Percentiles rank a stretch among this genome's conserved stretches.
These are phyloP conservation scores for Colletotrichum phormii DNA, from an alignment of 2,329 filamentous ascomycete genomes.

Conservation along the genomic window DNA sequence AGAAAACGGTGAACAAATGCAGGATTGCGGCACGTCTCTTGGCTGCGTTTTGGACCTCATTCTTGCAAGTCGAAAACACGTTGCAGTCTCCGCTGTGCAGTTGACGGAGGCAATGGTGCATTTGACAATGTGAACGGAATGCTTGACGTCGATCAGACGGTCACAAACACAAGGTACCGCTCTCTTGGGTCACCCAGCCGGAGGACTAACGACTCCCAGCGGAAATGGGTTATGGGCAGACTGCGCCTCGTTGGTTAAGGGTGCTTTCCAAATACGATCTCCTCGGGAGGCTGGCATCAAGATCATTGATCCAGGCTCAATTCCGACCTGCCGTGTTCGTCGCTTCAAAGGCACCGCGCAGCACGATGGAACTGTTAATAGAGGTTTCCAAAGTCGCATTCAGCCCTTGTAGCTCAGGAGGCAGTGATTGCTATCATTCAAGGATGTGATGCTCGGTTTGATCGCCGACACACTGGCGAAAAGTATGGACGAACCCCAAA, in stretches of 20 bases:
- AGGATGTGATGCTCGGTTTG: conserved; percentile 1
- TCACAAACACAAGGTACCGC: neutral
- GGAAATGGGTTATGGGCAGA: no score
- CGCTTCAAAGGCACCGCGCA: neutral
- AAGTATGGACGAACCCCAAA: conserved; percentile 9
- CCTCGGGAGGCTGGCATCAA: neutral
- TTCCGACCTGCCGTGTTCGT: neutral
- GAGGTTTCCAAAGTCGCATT: neutral
- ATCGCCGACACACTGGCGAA: neutral
- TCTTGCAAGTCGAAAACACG: neutral
- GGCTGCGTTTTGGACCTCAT: neutral
- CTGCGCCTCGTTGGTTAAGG: neutral
- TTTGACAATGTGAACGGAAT: neutral
- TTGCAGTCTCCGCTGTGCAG: neutral
- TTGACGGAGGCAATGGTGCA: neutral
- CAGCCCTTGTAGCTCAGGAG: neutral
- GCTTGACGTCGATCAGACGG: conserved; percentile 6
- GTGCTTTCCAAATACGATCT: neutral
- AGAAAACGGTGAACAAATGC: neutral
- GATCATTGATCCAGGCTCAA: neutral
- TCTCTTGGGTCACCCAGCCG: neutral
- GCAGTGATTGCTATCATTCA: neutral
- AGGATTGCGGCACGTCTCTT: neutral
- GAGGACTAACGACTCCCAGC: neutral
- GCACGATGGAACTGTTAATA: neutral